Evolutionary conservation across 352 stramenopile genomes (phyloP), one percentile per base, ranked within the genome.

Genomic region (Phytophthora quininea): DNA sequence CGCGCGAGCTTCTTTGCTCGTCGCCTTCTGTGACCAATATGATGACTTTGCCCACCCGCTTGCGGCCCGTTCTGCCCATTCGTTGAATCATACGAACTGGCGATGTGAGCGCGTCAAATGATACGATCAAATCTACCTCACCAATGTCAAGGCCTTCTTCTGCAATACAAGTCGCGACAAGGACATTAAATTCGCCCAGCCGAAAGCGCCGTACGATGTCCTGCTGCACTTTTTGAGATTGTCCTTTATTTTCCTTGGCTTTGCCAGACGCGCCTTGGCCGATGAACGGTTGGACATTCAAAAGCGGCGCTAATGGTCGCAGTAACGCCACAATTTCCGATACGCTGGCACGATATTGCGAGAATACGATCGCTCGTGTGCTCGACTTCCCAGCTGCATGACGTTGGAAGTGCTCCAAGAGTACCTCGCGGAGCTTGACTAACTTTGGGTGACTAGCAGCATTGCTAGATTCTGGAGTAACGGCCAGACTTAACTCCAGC

Each of bases 281-380:
- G 48, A 99, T 90, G 71, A 99, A 99, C 42, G 90, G 84, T 53
- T 97, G 84, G 0, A 92, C 88, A 69, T 95, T 93, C 27, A 99
- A 60, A n/a, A 97, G 69, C 32, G 81, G 86, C 19, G 82, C 64
- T 15, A 94, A 71, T 12, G 79, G 73, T 2, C 72, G 67, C 12
- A 98, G 63, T 24, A 97, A 67, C 4, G 67, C 70, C 2, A 98
- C 89, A 61, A 99, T 99, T 67, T 98, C 96, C 4, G 73, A 79
- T 1, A 99, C 97, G 58, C 89, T 98, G 43, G 92, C 90, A 62
- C 98, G 88, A 70, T 96, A 98, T 64, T 99, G 94, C 6, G 96
- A 98, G 73, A 99, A 99, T 3, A 99, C 96, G 60, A 99, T 99
- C 4, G 91, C 97, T 10, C 97, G 80, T 4, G 97, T 99, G 38